These are phyloP conservation scores for Byssothecium circinans DNA, from an alignment of 2,329 filamentous ascomycete species.

Conservation along the genomic window DNA sequence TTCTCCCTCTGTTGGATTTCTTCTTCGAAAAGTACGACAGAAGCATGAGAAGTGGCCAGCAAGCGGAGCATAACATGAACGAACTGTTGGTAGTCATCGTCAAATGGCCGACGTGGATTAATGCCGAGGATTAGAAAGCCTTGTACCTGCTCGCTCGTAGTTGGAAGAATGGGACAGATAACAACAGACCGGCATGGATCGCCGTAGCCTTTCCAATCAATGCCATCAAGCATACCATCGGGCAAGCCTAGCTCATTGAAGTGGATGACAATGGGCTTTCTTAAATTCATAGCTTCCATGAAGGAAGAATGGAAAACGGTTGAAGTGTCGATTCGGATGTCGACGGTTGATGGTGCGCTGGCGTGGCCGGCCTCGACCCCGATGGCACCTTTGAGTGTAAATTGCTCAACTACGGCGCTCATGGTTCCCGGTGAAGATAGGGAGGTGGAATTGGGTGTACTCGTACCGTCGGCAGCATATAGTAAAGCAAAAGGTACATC, in stretches of 20 bases:
- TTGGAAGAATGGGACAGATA: conserved; percentile 42
- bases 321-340: conserved; percentile 21
- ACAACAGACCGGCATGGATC: conserved; percentile 37
- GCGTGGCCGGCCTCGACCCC: conserved; percentile 22
- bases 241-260: conserved; percentile 33
- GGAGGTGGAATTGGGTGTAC: conserved; percentile 7
- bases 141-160: conserved; percentile 38
- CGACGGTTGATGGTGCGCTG: conserved; percentile 22
- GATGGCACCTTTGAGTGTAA: conserved; percentile 26
- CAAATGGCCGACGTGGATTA: conserved; percentile 43
- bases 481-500: conserved; percentile 31
- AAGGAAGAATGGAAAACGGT: conserved; percentile 30
- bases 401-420: conserved; percentile 12
- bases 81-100: conserved; percentile 46
- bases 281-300: conserved; percentile 27
- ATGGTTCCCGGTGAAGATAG: conserved; percentile 5
- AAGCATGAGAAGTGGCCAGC: conserved; percentile 43
- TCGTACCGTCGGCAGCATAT: conserved; percentile 23
- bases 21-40: conserved; percentile 45
- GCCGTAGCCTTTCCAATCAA: conserved; percentile 38
- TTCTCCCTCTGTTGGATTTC: conserved; percentile 41
- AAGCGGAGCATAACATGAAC: conserved; percentile 39
- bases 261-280: conserved; percentile 31
- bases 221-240: conserved; percentile 25
- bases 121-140: conserved; percentile 46